phyloP scores from a whole-genome alignment of 2,329 filamentous ascomycete species.

The Arthrobotrys megalospora region DNA sequence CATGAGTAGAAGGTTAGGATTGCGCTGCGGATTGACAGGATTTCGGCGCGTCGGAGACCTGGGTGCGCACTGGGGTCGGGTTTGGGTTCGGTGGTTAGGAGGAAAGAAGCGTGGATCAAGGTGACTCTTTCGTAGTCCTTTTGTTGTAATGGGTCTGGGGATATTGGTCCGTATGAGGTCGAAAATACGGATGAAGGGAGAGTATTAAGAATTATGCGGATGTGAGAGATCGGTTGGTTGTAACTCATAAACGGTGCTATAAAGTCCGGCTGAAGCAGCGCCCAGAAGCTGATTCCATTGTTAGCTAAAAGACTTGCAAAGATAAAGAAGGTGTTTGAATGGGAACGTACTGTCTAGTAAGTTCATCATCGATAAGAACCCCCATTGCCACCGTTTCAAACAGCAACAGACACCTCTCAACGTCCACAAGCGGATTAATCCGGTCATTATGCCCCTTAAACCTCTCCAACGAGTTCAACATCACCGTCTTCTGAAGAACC shows the following conservation, averaged over 20 bases:
- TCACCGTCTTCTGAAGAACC: constrained; percentile 49
- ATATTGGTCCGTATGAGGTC: constrained; percentile 48
- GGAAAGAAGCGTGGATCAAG: constrained; percentile 55
- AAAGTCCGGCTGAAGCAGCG: constrained; percentile 44
- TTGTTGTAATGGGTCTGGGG: constrained; percentile 37
- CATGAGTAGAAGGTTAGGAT: constrained; percentile 54
- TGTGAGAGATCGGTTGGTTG: constrained; percentile 52
- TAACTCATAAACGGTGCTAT: constrained; percentile 53
- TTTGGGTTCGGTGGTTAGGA: constrained; percentile 55
- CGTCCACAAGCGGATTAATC: constrained; percentile 46
- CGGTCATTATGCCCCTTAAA: constrained; percentile 51
- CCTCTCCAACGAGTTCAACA: constrained; percentile 51
- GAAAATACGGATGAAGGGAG: constrained; percentile 49
- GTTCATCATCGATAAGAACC: constrained; percentile 43
- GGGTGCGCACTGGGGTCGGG: constrained; percentile 12
- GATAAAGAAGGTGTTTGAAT: background rate
- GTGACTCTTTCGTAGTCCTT: constrained; percentile 54
- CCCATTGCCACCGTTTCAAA: constrained; percentile 50
- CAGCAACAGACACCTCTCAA: constrained; percentile 45
- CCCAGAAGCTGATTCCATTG: constrained; percentile 42
- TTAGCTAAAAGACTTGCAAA: constrained; percentile 18
- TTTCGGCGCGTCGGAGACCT: constrained; percentile 45
- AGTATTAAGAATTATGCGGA: constrained; percentile 46
- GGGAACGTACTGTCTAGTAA: constrained; percentile 37
- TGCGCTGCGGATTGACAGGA: constrained; percentile 33